A percentile compares a stretch with the other conserved stretches of the same genome.
These are phyloP conservation scores for Gossypium arboreum DNA, from an alignment of 345 rosid genomes.

Conservation along the genomic window DNA sequence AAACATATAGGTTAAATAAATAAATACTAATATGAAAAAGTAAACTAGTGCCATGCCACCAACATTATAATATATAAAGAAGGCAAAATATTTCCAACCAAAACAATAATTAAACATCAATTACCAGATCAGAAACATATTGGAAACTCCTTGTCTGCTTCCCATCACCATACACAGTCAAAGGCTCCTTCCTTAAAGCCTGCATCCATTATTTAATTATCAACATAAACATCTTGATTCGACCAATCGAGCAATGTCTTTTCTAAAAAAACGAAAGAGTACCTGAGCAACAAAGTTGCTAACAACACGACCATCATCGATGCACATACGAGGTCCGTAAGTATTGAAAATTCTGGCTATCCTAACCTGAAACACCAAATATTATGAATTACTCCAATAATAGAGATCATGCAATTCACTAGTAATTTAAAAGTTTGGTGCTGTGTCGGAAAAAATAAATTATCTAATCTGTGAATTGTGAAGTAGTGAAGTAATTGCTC, in stretches of 20 bases:
- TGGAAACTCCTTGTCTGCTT: slow-evolving; percentile 99
- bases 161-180: slow-evolving; percentile 99
- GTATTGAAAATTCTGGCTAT: slow-evolving; percentile 96
- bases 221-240: background rate
- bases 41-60: too few species aligned
- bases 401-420: background rate
- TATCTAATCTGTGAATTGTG: background rate
- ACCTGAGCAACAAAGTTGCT: slow-evolving; percentile 99
- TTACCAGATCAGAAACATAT: slow-evolving; percentile 89
- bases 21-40: too few species aligned
- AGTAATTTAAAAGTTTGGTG: background rate
- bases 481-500: too few species aligned
- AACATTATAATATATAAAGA: too few species aligned
- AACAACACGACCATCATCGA: slow-evolving; percentile 97
- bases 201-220: slow-evolving; percentile 28
- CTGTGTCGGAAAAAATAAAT: background rate
- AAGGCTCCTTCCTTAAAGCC: slow-evolving; percentile 94
- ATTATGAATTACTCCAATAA: background rate
- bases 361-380: slow-evolving; percentile 54
- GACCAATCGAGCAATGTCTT: background rate
- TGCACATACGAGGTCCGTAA: slow-evolving; percentile 98
- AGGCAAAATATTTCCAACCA: background rate
- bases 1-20: too few species aligned
- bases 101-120: background rate
- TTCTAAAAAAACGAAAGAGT: background rate